Conservation (phyloP, 1,284 basidiomycete genomes). For the Ceratobasidium sp. region DNA sequence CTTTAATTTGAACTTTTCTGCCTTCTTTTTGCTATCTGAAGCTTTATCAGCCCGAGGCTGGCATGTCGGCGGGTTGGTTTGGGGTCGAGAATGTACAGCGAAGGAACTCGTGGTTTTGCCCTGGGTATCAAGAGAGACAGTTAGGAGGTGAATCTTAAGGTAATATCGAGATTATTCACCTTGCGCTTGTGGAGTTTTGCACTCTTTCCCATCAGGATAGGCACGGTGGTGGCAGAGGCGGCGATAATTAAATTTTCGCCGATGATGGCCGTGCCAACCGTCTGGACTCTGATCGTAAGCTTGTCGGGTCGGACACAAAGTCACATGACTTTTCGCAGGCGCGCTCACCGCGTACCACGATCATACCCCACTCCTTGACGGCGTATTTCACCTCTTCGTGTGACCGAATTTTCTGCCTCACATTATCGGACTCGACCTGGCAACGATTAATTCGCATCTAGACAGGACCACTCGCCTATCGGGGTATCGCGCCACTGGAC, state of each 20-base stretch:
- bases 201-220: slow-evolving; percentile 57
- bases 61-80: slow-evolving; percentile 43
- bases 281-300: too few species aligned
- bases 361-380: too few species aligned
- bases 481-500: neutral
- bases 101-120: slow-evolving; percentile 44
- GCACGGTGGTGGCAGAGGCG: neutral
- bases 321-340: neutral
- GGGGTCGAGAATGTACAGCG: slow-evolving; percentile 8
- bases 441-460: neutral
- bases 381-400: too few species aligned
- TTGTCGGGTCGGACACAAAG: too few species aligned
- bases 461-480: too few species aligned
- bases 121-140: slow-evolving; percentile 38
- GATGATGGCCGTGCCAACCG: neutral
- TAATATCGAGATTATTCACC: slow-evolving; percentile 48
- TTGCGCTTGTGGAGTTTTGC: slow-evolving; percentile 60
- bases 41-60: slow-evolving; percentile 47
- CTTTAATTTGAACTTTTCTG: slow-evolving; percentile 58
- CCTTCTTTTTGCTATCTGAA: slow-evolving; percentile 56
- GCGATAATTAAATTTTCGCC: neutral
- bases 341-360: neutral
- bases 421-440: too few species aligned
- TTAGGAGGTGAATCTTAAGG: slow-evolving; percentile 20
- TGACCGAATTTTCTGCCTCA: too few species aligned